Evolutionary conservation across 2,329 filamentous ascomycete species (phyloP).

Genomic region (Alternaria novae-zelandiae): DNA sequence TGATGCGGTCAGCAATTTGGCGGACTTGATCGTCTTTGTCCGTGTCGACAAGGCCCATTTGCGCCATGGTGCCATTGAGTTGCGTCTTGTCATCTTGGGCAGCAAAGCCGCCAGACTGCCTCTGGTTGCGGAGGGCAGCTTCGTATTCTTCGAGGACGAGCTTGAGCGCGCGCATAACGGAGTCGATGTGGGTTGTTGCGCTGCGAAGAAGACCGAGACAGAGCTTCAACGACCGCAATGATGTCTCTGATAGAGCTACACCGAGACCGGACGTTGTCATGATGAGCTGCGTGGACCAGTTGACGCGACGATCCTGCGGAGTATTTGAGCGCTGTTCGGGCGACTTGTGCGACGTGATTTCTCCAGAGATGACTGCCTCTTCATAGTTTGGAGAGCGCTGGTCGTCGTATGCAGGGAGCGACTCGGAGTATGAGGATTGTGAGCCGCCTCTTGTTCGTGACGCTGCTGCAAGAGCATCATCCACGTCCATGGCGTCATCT

Average conservation of each 20-base stretch:
- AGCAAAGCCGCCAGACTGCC: constrained; percentile 22
- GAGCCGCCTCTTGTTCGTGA: constrained; percentile 60
- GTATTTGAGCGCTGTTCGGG: constrained; percentile 25
- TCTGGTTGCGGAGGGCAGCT: constrained; percentile 47
- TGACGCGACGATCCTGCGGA: constrained; percentile 49
- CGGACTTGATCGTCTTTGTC: constrained; percentile 53
- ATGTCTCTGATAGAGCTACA: constrained; percentile 89
- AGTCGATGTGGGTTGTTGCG: constrained; percentile 81
- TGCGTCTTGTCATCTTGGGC: constrained; percentile 20
- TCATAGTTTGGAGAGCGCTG: constrained; percentile 77
- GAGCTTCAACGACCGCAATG: constrained; percentile 80
- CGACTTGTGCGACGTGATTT: constrained; percentile 31
- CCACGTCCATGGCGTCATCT: constrained; percentile 56
- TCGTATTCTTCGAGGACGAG: constrained; percentile 83
- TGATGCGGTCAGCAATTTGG: constrained; percentile 77
- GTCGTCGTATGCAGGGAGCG: constrained; percentile 84
- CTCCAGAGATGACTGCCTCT: constrained; percentile 54
- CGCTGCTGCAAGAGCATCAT: constrained; percentile 46
- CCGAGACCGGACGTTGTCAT: constrained; percentile 90
- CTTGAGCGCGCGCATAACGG: constrained; percentile 76
- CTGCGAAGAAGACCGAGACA: constrained; percentile 81
- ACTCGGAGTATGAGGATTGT: constrained; percentile 72
- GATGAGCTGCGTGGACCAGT: constrained; percentile 83
- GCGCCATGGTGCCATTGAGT: constrained; percentile 22
- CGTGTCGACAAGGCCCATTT: constrained; percentile 22